These are phyloP conservation scores for Corrigiola litoralis DNA, from an alignment of 179 eudicot genomes.

Conservation along the genomic window DNA sequence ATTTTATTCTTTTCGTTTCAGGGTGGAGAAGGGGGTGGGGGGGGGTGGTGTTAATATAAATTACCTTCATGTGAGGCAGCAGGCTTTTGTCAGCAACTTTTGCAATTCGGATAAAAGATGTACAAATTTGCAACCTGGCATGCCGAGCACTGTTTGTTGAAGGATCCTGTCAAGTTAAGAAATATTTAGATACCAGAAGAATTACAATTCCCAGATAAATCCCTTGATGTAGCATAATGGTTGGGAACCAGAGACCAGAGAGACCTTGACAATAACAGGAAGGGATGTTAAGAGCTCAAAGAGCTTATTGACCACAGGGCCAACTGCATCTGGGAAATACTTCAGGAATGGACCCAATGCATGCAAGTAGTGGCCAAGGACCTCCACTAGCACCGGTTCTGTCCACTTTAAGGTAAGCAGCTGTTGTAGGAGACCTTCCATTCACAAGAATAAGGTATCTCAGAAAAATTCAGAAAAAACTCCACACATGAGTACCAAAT, in stretches of 20 bases:
- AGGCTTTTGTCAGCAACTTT: slow-evolving; percentile 80
- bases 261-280: slow-evolving; percentile 69
- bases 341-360: slow-evolving; percentile 90
- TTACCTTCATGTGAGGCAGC: slow-evolving; percentile 98
- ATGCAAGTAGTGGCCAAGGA: slow-evolving; percentile 82
- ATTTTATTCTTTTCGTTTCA: neutral
- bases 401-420: slow-evolving; percentile 84
- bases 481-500: slow-evolving; percentile 7
- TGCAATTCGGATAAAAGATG: slow-evolving; percentile 95
- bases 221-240: neutral
- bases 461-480: slow-evolving; percentile 27
- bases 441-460: slow-evolving; percentile 23
- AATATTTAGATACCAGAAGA: neutral
- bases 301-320: slow-evolving; percentile 79
- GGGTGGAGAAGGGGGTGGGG: neutral
- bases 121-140: slow-evolving; percentile 95
- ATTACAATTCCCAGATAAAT: neutral
- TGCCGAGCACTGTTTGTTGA: slow-evolving; percentile 78
- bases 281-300: slow-evolving; percentile 83
- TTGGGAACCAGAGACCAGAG: slow-evolving; percentile 1
- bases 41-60: neutral
- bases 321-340: slow-evolving; percentile 77
- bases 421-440: slow-evolving; percentile 81
- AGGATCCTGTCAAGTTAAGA: slow-evolving; percentile 66
- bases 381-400: slow-evolving; percentile 76